Evolutionary conservation across 306 rosid genomes (phyloP).

Genomic region (Chamaecrista fasciculata): DNA sequence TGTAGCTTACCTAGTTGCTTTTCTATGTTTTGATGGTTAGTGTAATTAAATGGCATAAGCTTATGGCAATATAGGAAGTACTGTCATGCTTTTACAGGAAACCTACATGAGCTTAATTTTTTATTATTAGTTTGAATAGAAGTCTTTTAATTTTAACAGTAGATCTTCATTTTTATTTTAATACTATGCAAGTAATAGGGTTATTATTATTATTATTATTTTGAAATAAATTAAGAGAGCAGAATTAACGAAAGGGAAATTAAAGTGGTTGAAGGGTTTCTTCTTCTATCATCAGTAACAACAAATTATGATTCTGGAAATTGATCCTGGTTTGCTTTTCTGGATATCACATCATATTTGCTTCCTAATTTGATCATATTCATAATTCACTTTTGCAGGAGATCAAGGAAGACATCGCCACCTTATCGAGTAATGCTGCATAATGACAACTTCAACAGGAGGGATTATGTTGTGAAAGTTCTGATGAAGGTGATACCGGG

Average conservation of each 20-base stretch:
- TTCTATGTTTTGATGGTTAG: neutral
- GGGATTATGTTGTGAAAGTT: conserved; percentile 94
- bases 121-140: no score
- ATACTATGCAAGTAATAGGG: no score
- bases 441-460: conserved; percentile 78
- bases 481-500: conserved; percentile 94
- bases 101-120: neutral
- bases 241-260: no score
- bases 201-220: no score
- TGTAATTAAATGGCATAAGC: neutral
- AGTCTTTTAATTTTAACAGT: no score
- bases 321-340: conserved; percentile 15
- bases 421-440: conserved; percentile 86
- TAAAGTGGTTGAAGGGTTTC: conserved; percentile 2
- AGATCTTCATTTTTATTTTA: no score
- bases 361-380: no score
- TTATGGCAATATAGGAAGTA: neutral
- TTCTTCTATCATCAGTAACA: conserved; percentile 1
- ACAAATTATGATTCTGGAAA: conserved; percentile 4
- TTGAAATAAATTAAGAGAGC: no score
- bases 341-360: neutral
- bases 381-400: conserved; percentile 65
- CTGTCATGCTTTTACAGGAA: neutral
- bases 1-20: neutral
- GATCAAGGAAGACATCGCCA: conserved; percentile 67